phyloP scores from a whole-genome alignment of 106 monocot species.

The Platanthera guangdongensis region DNA sequence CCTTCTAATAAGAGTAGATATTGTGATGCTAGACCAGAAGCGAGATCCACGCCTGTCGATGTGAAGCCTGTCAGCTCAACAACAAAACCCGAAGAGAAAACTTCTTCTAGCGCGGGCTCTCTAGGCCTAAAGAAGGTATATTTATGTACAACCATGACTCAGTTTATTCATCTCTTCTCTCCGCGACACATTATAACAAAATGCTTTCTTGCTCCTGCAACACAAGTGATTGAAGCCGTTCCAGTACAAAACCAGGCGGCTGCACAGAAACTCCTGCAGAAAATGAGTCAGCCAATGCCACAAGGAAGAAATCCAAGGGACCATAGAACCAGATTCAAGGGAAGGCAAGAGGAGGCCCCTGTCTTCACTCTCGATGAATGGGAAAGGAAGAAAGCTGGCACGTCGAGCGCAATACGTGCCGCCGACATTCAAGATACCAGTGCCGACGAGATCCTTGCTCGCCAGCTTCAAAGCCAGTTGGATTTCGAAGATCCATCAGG shows the following conservation, averaged over 20 bases:
- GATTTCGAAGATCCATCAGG: constrained; percentile 74
- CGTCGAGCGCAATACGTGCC: constrained; percentile 7
- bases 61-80: constrained; percentile 11
- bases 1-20: constrained; percentile 11
- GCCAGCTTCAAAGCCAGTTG: constrained; percentile 70
- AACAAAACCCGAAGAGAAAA: constrained; percentile 24
- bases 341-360: constrained; percentile 48
- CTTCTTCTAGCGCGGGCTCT: constrained; percentile 24
- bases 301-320: constrained; percentile 36
- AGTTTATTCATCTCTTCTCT: neutral
- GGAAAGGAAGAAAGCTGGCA: constrained; percentile 67
- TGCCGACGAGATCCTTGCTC: constrained; percentile 79
- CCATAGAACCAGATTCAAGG: constrained; percentile 43
- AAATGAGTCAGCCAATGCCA: constrained; percentile 47
- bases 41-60: neutral
- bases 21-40: constrained; percentile 16
- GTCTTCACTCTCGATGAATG: constrained; percentile 97
- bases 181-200: neutral
- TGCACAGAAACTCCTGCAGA: constrained; percentile 87
- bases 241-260: constrained; percentile 99
- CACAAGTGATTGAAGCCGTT: constrained; percentile 61
- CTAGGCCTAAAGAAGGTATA: constrained; percentile 92
- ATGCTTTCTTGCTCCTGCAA: neutral
- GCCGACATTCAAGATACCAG: constrained; percentile 35
- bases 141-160: neutral